Evolutionary conservation across 495 filamentous ascomycete species (phyloP), one percentile per base, ranked within the genome.

Genomic region (Talaromyces stipitatus): DNA sequence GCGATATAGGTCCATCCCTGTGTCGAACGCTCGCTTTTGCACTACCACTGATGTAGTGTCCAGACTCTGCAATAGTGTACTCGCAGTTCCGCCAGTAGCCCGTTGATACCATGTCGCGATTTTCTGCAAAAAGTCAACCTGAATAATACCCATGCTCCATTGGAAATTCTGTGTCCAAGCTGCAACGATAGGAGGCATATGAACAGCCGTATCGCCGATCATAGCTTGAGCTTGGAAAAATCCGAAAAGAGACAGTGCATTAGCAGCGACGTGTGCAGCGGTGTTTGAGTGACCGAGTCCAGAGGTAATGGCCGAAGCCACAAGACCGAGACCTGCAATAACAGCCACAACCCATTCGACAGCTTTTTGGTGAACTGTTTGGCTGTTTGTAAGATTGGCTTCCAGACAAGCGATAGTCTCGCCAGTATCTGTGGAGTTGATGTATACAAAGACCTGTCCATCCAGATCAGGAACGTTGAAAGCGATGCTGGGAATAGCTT

Each of bases 141-240:
- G 81, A 65, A 98, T 95, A 65, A 98, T 92, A 63, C 94, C 94
- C 90, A 98, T 95, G 68, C 85, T 92, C 94, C 94, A 98, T 69
- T 92, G 86, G 77, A 97, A 97, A 66, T 97, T 94, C 76, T 97
- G 92, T 0, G 92, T 96, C 94, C 94, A 98, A 0, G 92, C 80
- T 64, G 87, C 81, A 43, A 95, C 94, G 50, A 95, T 88, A 0
- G 94, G 94, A 2, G 94, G 94, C 51, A 96, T 82, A 23, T 79
- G 78, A n/a, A 97, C 85, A 11, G 87, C 80, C 30, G 83, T 88
- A 78, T 97, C 87, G 46, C 92, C 94, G 60, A 96, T 78, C 70
- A 98, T 91, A n/a, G 94, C 92, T 68, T 97, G 94, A 11, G 89
- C 85, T 69, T 98, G 94, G 81, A 97, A 96, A 73, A 92, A 98